A percentile compares a stretch with the other conserved stretches of the same genome.
These are phyloP conservation scores for Paraurostyla sp. DNA, from an alignment of 73 alveolate genomes.

Conservation along the genomic window DNA sequence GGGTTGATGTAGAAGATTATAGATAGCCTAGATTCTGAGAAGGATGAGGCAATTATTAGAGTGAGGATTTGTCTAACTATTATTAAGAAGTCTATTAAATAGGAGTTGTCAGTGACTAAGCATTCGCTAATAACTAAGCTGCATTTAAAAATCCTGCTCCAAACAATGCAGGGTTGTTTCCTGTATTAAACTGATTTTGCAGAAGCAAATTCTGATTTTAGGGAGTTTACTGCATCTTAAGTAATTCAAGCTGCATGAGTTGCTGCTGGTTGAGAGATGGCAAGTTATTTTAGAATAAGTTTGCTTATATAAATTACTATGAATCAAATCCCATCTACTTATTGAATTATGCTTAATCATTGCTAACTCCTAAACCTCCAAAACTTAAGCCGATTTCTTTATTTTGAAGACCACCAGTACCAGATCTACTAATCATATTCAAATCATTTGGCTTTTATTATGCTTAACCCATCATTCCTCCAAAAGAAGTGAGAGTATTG, in stretches of 20 bases:
- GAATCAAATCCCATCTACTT: too few species aligned
- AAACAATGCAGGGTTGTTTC: neutral
- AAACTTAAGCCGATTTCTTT: neutral
- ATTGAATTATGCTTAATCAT: too few species aligned
- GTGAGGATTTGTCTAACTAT: neutral
- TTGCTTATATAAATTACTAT: too few species aligned
- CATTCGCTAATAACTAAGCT: slow-evolving; percentile 36
- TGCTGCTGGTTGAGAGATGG: neutral
- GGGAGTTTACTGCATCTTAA: slow-evolving; percentile 22
- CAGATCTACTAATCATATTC: too few species aligned
- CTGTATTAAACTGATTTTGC: neutral
- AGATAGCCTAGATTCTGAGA: too few species aligned
- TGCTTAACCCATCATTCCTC: too few species aligned
- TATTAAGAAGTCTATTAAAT: neutral
- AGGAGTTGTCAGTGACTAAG: neutral
- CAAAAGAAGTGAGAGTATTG: too few species aligned
- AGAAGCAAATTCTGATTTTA: neutral
- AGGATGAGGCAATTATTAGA: neutral
- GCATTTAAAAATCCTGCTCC: slow-evolving; percentile 52
- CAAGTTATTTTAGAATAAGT: neutral
- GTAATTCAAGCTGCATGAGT: neutral
- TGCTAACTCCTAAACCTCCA: neutral
- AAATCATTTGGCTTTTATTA: too few species aligned
- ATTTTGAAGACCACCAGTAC: too few species aligned
- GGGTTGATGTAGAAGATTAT: too few species aligned